Evolutionary conservation across 1,284 basidiomycete genomes (phyloP), one percentile per base, ranked within the genome.

Genomic region (Melanopsichium pennsylvanicum): DNA sequence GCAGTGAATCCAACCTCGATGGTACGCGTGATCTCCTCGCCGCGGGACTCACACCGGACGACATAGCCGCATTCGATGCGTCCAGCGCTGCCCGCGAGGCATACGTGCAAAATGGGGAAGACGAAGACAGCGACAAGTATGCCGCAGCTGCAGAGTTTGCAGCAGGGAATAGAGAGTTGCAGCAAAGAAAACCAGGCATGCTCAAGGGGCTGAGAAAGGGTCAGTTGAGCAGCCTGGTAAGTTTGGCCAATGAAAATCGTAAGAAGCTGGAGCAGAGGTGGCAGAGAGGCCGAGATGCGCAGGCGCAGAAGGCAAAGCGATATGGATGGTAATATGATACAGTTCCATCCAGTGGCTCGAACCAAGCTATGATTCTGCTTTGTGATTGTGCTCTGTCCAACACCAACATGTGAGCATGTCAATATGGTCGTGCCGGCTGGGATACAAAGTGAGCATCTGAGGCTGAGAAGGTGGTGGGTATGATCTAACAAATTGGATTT

Each of bases 161-260:
- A 19, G 59, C 64, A 11, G 59, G 45, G 0, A 60, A 60, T 26
- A 42, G 57, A n/a, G 56, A 57, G 11, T 25, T 52, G 31, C 46
- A 41, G 27, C 39, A 39, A 29, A 68, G 67, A 40, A 70, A 70
- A 27, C 64, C 59, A 1, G 75, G 75, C 13, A 57, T 70, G 66
- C 36, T 63, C 25, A 62, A 59, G 56, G 50, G 78, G 37, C 23
- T 62, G 57, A 45, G 52, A 33, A 43, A 71, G 47, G 78, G 78
- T 16, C 78, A 80, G 55, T 67, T 80, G 29, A 69, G 63, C 19
- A 67, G 67, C 22, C 52, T 80, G 15, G 38, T 80, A 13, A 72
- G 57, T 25, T 52, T 72, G 58, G 78, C 78, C 6, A 49, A 50
- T 6, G 76, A 80, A 47, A 71, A 69, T 9, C 43, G 72, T 15